A percentile compares a stretch with the other conserved stretches of the same genome.
These are phyloP conservation scores for Colletotrichum eleusines DNA, from an alignment of 2,329 filamentous ascomycete genomes.

Conservation along the genomic window DNA sequence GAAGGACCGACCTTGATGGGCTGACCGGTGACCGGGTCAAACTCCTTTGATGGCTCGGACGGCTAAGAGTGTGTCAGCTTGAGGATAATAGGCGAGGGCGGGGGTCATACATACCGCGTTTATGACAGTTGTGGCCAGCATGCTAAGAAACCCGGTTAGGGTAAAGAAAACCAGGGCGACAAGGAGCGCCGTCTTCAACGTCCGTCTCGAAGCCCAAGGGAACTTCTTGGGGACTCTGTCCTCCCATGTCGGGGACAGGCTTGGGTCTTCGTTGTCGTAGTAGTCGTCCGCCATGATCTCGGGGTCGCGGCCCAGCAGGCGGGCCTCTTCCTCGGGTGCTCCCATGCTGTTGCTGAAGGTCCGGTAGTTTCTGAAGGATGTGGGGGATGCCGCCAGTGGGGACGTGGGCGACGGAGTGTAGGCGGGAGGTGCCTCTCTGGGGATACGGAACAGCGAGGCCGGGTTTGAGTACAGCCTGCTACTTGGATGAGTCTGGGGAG, in stretches of 20 bases:
- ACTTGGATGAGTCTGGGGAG: constrained; percentile 39
- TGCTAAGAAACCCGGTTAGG: constrained; percentile 47
- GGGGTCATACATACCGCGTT: constrained; percentile 49
- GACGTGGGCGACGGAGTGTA: constrained; percentile 58
- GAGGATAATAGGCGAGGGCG: not conserved
- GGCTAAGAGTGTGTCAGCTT: not conserved
- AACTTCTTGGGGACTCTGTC: constrained; percentile 41
- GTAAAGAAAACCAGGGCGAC: constrained; percentile 51
- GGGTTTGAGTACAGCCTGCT: constrained; percentile 20
- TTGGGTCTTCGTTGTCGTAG: constrained; percentile 37
- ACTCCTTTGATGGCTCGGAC: constrained; percentile 17
- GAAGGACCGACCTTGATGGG: constrained; percentile 34
- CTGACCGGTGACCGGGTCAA: constrained; percentile 35
- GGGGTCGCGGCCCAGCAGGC: constrained; percentile 57
- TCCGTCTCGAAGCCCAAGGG: constrained; percentile 44
- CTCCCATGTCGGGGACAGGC: constrained; percentile 45
- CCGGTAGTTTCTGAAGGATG: constrained; percentile 54
- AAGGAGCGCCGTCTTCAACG: constrained; percentile 49
- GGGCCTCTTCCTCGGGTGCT: constrained; percentile 55
- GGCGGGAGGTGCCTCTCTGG: constrained; percentile 61
- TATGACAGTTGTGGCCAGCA: constrained; percentile 40
- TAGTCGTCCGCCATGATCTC: constrained; percentile 60
- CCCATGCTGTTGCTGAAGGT: constrained; percentile 61
- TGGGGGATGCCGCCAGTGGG: constrained; percentile 50
- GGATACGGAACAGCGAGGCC: constrained; percentile 41